Evolutionary conservation across 345 rosid genomes (phyloP).

Genomic region (Firmiana major): DNA sequence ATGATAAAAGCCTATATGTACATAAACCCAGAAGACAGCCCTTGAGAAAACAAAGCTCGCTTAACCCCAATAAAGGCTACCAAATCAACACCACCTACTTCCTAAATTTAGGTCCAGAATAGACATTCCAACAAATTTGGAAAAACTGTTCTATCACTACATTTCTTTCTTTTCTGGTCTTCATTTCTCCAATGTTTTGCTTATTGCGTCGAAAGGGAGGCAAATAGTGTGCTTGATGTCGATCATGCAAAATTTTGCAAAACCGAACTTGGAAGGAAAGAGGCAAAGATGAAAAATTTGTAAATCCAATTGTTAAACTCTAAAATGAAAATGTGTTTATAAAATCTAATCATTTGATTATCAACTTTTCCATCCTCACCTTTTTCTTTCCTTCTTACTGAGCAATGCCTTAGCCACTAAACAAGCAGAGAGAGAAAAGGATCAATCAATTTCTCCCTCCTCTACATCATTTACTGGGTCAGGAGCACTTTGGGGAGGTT

Average conservation of each 20-base stretch:
- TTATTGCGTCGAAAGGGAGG: not conserved
- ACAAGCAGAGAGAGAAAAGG: not conserved
- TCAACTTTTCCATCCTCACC: no score
- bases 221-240: not conserved
- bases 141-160: not conserved
- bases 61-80: not conserved
- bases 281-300: no score
- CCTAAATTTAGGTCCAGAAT: not conserved
- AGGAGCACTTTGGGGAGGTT: conserved; percentile 28
- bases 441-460: conserved; percentile 58
- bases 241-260: not conserved
- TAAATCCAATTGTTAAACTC: no score
- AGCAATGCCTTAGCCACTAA: not conserved
- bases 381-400: no score
- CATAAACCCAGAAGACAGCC: not conserved
- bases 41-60: not conserved
- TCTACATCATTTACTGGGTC: conserved; percentile 37
- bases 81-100: not conserved
- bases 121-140: not conserved
- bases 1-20: not conserved
- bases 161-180: not conserved
- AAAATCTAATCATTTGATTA: no score
- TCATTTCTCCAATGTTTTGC: not conserved
- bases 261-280: no score
- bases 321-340: no score